Evolutionary conservation across 2,329 filamentous ascomycete species (phyloP), one percentile per base, ranked within the genome.

Genomic region (Cladorrhinum sp.): DNA sequence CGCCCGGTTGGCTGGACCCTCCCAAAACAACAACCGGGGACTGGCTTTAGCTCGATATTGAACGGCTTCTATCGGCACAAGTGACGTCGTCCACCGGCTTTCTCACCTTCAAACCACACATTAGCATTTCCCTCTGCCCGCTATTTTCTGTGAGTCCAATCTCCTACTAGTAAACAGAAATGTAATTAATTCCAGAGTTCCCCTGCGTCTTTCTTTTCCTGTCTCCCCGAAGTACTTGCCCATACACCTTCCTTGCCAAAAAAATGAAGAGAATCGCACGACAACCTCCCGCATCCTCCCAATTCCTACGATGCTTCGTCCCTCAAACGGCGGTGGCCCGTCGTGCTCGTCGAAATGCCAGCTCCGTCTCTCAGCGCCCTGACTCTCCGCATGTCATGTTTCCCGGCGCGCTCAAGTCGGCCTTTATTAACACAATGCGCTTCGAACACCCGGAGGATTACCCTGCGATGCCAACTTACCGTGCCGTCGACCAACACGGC

Each of bases 341-440:
- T 20, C n/a, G 5, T 46, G 42, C 18, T 21, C 42, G n/a, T 21
- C 42, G 42, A 21, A 46, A 46, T 46, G 42, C 42, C 42, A 46
- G 42, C n/a, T 80, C 78, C 63, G 74, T 86, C 60, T 84, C 83
- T 3, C 84, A 86, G 68, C 77, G 79, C 12, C 83, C 81, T 9
- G 80, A 85, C 61, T 80, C 83, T 1, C 77, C 79, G 55, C 79
- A 80, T 66, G 82, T 86, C 20, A 83, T 82, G n/a, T 99, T 99
- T 68, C 95, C 95, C 0, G 95, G 95, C n/a, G 95, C 95, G 0
- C 81, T 98, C 56, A 94, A 97, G 74, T 96, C 92, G 73, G 91
- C 91, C 64, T 99, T 99, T 76, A 96, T 91, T 3, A 88, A 85
- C 66, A 80, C 82, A 0, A 87, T 98, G 75, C 80, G 83, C 46